phyloP scores from a whole-genome alignment of 805 yeast genomes.

The Pichia phayaonensis region DNA sequence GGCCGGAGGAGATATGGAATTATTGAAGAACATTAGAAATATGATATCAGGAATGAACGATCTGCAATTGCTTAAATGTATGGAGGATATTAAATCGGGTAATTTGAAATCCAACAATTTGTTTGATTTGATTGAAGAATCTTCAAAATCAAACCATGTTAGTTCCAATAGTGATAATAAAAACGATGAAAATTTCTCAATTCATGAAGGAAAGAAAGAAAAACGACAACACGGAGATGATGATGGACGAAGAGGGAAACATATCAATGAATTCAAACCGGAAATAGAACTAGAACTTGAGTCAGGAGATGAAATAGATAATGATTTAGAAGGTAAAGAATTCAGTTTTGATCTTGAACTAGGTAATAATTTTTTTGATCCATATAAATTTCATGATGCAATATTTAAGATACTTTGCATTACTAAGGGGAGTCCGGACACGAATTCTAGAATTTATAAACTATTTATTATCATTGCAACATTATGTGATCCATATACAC shows the following conservation, averaged over 20 bases:
- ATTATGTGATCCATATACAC: slow-evolving; percentile 57
- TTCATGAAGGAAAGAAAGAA: not conserved
- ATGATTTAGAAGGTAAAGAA: slow-evolving; percentile 12
- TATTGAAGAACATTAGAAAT: not conserved
- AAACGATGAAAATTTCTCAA: too few relatives aligned
- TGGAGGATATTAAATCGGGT: not conserved
- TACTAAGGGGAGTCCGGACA: slow-evolving; percentile 11
- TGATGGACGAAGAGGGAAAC: not conserved
- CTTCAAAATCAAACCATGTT: not conserved
- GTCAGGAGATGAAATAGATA: not conserved
- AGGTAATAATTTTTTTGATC: slow-evolving; percentile 12
- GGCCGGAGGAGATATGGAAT: slow-evolving; percentile 1
- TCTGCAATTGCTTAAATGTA: not conserved
- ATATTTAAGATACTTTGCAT: slow-evolving; percentile 23
- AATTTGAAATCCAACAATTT: not conserved
- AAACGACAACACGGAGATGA: not conserved
- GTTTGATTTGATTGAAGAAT: not conserved
- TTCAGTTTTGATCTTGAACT: slow-evolving; percentile 18
- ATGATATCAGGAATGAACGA: not conserved
- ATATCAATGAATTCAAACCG: not conserved
- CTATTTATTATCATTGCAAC: slow-evolving; percentile 28
- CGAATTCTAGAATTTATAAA: slow-evolving; percentile 13
- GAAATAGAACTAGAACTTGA: not conserved
- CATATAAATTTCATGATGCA: slow-evolving; percentile 26
- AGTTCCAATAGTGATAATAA: not conserved